Evolutionary conservation across 768 basidiomycete genomes (phyloP).

Genomic region (Suillus occidentalis): DNA sequence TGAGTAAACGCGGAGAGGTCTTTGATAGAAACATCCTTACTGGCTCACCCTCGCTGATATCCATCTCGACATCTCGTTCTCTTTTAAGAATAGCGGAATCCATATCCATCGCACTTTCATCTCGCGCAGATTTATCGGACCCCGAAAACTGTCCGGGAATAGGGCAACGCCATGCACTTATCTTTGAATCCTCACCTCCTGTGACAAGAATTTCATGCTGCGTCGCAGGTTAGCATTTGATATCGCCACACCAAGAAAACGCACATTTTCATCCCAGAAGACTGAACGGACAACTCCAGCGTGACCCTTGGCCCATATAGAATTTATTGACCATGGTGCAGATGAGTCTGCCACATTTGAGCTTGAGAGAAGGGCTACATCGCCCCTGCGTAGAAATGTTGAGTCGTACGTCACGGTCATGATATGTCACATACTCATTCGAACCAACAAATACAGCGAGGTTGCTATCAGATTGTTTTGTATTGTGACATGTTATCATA

Average conservation of each 20-base stretch:
- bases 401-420: neutral
- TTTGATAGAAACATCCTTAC: conserved; percentile 15
- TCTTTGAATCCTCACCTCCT: conserved; percentile 51
- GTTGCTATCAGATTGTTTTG: conserved; percentile 17
- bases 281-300: conserved; percentile 56
- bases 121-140: neutral
- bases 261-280: conserved; percentile 55
- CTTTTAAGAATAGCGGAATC: conserved; percentile 19
- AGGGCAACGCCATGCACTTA: conserved; percentile 41
- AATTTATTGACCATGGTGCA: conserved; percentile 50
- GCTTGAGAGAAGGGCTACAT: conserved; percentile 54
- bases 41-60: conserved; percentile 6
- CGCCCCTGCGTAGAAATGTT: conserved; percentile 43
- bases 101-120: conserved; percentile 16
- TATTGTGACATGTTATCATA: conserved; percentile 53
- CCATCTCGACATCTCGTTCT: conserved; percentile 23
- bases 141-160: neutral
- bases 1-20: neutral
- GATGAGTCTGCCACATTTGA: conserved; percentile 36
- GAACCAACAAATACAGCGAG: conserved; percentile 68
- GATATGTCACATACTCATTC: conserved; percentile 54
- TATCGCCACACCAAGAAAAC: conserved; percentile 3
- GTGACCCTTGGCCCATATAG: conserved; percentile 56
- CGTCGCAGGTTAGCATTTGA: conserved; percentile 3
- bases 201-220: conserved; percentile 45